phyloP scores from a whole-genome alignment of 2,329 filamentous ascomycete species.

The Phialophora tarda region DNA sequence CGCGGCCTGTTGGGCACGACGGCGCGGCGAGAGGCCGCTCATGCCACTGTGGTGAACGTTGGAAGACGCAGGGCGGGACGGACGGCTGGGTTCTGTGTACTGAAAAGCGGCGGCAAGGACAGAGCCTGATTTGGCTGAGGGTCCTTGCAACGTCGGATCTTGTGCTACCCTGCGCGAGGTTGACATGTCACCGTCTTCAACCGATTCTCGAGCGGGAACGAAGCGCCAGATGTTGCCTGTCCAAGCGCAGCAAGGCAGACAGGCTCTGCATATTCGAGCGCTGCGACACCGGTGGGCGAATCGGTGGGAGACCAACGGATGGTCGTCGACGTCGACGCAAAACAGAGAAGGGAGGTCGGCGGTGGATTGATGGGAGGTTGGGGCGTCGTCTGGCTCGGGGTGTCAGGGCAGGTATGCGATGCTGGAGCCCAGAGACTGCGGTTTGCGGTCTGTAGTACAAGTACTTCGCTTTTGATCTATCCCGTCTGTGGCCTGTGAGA shows the following conservation, averaged over 20 bases:
- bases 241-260: conserved; percentile 30
- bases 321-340: conserved; percentile 2
- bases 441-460: conserved; percentile 17
- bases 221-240: conserved; percentile 26
- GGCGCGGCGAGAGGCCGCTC: conserved; percentile 38
- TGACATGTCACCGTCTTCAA: conserved; percentile 30
- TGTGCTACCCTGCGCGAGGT: conserved; percentile 32
- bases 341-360: conserved; percentile 1
- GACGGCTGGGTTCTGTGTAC: conserved; percentile 45
- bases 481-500: conserved; percentile 10
- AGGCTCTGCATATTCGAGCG: conserved; percentile 35
- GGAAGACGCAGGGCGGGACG: conserved; percentile 24
- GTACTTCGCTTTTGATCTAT: conserved; percentile 13
- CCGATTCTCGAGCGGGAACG: conserved; percentile 6
- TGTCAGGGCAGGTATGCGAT: conserved; percentile 1
- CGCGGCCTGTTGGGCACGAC: conserved; percentile 39
- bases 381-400: background rate
- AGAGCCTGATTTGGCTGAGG: conserved; percentile 34
- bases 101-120: conserved; percentile 48
- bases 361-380: background rate
- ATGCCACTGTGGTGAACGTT: conserved; percentile 26
- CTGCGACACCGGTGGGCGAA: conserved; percentile 15
- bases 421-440: conserved; percentile 2
- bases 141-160: conserved; percentile 25
- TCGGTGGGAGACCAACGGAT: background rate